phyloP scores from a whole-genome alignment of 176 grass and related monocot species.

The Neostapfia colusana region DNA sequence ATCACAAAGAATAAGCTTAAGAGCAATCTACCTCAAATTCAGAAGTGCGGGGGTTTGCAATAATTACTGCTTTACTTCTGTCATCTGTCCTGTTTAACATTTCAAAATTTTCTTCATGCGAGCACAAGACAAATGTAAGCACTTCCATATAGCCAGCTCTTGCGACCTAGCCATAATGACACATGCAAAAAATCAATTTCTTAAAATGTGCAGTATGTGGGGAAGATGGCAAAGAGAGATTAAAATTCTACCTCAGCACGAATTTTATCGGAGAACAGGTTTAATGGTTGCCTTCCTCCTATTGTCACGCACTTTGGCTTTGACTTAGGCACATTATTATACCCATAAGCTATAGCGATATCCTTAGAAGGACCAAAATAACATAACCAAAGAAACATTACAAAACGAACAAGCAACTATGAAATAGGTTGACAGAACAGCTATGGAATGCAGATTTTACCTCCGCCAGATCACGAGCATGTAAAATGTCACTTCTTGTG shows the following conservation, averaged over 20 bases:
- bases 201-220: slow-evolving; percentile 16
- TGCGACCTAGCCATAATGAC: slow-evolving; percentile 53
- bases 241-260: slow-evolving; percentile 60
- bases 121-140: slow-evolving; percentile 84
- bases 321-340: slow-evolving; percentile 93
- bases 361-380: slow-evolving; percentile 57
- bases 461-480: slow-evolving; percentile 72
- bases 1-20: neutral
- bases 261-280: slow-evolving; percentile 95
- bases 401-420: slow-evolving; percentile 4
- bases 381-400: neutral
- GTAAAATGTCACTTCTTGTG: slow-evolving; percentile 80
- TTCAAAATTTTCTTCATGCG: slow-evolving; percentile 88
- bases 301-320: slow-evolving; percentile 85
- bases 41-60: slow-evolving; percentile 82
- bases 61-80: slow-evolving; percentile 83
- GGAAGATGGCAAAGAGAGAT: slow-evolving; percentile 11
- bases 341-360: slow-evolving; percentile 97
- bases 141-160: slow-evolving; percentile 99
- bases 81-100: slow-evolving; percentile 82
- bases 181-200: slow-evolving; percentile 25
- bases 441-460: slow-evolving; percentile 34
- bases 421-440: neutral
- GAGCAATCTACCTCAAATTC: slow-evolving; percentile 78
- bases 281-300: slow-evolving; percentile 82